Evolutionary conservation across 2,329 filamentous ascomycete genomes (phyloP).

Genomic region (Fusarium veterinarium): DNA sequence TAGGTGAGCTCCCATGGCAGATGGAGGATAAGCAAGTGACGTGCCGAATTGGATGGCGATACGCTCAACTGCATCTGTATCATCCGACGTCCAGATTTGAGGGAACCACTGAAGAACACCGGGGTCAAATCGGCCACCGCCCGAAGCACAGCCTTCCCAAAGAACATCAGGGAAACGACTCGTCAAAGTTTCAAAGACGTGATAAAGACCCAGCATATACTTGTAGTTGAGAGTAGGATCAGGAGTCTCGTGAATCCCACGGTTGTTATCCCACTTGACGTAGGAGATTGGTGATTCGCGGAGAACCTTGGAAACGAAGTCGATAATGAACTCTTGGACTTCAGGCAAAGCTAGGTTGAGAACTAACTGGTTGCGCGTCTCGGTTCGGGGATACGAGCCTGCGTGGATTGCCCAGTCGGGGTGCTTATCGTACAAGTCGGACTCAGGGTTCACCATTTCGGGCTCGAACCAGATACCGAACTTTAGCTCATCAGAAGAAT

Average conservation of each 20-base stretch:
- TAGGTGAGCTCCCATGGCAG: conserved; percentile 74
- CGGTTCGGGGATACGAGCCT: conserved; percentile 65
- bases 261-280: conserved; percentile 77
- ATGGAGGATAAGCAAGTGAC: conserved; percentile 70
- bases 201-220: conserved; percentile 73
- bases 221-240: conserved; percentile 64
- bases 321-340: conserved; percentile 72
- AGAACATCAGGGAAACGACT: conserved; percentile 70
- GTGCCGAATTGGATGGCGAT: conserved; percentile 73
- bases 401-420: conserved; percentile 73
- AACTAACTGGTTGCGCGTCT: conserved; percentile 69
- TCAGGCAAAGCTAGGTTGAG: conserved; percentile 70
- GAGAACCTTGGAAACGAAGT: conserved; percentile 64
- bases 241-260: conserved; percentile 70
- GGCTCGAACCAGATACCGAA: conserved; percentile 77
- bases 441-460: conserved; percentile 75
- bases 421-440: conserved; percentile 68
- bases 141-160: conserved; percentile 74
- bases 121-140: conserved; percentile 72
- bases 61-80: conserved; percentile 71
- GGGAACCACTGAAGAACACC: conserved; percentile 74
- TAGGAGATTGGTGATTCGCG: conserved; percentile 66
- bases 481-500: conserved; percentile 59
- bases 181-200: conserved; percentile 70
- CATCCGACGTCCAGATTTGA: conserved; percentile 73